These are phyloP conservation scores for Clitopilus hobsonii DNA, from an alignment of 768 basidiomycete genomes.

Conservation along the genomic window DNA sequence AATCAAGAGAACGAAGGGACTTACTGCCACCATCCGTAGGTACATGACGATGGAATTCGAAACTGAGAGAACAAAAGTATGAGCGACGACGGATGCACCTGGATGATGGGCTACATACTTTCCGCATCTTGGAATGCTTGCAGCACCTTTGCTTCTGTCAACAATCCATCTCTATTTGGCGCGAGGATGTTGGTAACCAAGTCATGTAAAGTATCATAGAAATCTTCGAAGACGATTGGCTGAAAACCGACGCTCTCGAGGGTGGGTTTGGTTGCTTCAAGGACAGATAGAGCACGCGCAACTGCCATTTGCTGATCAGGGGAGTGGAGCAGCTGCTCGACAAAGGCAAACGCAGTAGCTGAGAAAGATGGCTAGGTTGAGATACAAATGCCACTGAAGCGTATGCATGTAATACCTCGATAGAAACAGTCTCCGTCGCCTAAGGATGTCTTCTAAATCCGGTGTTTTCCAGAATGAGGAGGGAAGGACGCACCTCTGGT, in stretches of 20 bases:
- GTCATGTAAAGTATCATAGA: conserved; percentile 56
- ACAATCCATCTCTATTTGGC: conserved; percentile 26
- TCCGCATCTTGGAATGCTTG: conserved; percentile 49
- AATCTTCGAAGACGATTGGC: conserved; percentile 66
- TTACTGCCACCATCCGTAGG: conserved; percentile 70
- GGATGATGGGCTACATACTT: conserved; percentile 26
- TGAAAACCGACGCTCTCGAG: conserved; percentile 63
- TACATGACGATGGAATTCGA: conserved; percentile 77
- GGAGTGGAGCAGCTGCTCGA: conserved; percentile 60
- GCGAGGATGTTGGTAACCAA: conserved; percentile 43
- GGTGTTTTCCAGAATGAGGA: neutral
- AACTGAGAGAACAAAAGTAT: conserved; percentile 24
- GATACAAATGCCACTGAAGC: neutral
- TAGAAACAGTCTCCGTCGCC: conserved; percentile 95
- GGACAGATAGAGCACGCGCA: conserved; percentile 42
- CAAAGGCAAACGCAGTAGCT: conserved; percentile 82
- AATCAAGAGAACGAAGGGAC: conserved; percentile 7
- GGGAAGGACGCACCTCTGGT: conserved; percentile 50
- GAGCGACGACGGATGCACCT: neutral
- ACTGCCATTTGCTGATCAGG: conserved; percentile 42
- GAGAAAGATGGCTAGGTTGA: conserved; percentile 15
- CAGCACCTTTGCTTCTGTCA: conserved; percentile 37
- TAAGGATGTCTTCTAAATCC: conserved; percentile 13
- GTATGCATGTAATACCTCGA: conserved; percentile 50
- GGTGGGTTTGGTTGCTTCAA: conserved; percentile 43